These are phyloP conservation scores for Euryodendron excelsum DNA, from an alignment of 148 eudicot species.

Conservation along the genomic window DNA sequence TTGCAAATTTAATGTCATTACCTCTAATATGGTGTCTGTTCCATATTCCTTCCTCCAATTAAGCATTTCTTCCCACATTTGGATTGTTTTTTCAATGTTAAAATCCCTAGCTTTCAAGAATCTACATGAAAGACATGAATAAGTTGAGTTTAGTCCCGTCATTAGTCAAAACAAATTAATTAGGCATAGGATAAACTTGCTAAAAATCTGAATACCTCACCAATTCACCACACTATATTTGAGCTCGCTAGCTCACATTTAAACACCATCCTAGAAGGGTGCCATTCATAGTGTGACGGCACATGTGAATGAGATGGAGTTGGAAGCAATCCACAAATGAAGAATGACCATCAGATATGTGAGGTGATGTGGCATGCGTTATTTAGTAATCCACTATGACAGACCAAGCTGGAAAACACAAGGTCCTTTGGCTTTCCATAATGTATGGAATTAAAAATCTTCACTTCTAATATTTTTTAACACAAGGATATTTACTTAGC, in stretches of 20 bases:
- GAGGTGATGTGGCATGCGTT: not conserved
- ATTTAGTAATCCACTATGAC: not conserved
- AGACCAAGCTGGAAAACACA: not conserved
- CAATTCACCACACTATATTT: not conserved
- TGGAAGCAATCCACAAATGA: not conserved
- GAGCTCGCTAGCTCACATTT: not conserved
- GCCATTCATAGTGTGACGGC: not conserved
- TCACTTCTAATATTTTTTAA: not conserved
- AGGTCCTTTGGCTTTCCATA: not conserved
- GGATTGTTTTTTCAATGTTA: constrained; percentile 53
- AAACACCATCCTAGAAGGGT: not conserved
- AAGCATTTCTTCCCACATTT: constrained; percentile 91
- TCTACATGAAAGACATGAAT: constrained; percentile 32
- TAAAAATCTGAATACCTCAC: not conserved
- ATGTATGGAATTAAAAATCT: not conserved
- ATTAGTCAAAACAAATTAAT: not conserved
- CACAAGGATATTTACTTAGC: not conserved
- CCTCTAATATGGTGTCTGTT: constrained; percentile 70
- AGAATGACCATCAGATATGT: not conserved
- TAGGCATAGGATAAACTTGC: not conserved
- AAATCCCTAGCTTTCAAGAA: constrained; percentile 76
- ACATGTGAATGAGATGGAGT: not conserved
- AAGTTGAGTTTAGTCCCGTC: not conserved
- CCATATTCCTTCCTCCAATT: constrained; percentile 73
- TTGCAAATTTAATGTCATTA: constrained; percentile 15